Evolutionary conservation across 179 eudicot species (phyloP).

Genomic region (Gypsophila paniculata): DNA sequence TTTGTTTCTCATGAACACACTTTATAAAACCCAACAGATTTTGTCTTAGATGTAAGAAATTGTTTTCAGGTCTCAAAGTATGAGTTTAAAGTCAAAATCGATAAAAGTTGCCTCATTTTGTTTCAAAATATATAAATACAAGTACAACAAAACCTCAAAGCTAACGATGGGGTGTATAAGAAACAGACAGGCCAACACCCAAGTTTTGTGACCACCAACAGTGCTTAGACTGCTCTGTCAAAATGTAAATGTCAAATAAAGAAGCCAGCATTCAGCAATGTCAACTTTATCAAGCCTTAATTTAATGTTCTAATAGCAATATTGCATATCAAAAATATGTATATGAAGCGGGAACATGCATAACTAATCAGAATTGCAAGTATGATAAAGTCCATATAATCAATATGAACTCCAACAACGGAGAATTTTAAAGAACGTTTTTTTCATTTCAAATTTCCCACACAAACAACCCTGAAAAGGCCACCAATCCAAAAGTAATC

Average conservation of each 20-base stretch:
- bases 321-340: neutral
- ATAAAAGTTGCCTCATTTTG: neutral
- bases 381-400: too few relatives aligned
- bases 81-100: neutral
- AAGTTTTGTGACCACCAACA: neutral
- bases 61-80: neutral
- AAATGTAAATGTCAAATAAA: neutral
- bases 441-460: neutral
- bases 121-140: neutral
- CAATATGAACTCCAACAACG: neutral
- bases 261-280: neutral
- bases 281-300: neutral
- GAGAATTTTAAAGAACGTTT: neutral
- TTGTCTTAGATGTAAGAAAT: neutral
- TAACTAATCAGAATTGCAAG: neutral
- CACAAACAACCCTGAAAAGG: neutral
- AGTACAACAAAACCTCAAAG: neutral
- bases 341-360: neutral
- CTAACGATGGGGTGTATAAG: neutral
- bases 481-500: neutral
- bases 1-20: neutral
- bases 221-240: neutral
- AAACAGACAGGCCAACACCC: neutral
- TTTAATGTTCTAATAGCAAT: neutral
- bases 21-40: neutral